Percentiles rank a stretch among this genome's conserved stretches.
Evolutionary conservation across 2,329 filamentous ascomycete species (phyloP).

Genomic region (Ascochyta lentis): DNA sequence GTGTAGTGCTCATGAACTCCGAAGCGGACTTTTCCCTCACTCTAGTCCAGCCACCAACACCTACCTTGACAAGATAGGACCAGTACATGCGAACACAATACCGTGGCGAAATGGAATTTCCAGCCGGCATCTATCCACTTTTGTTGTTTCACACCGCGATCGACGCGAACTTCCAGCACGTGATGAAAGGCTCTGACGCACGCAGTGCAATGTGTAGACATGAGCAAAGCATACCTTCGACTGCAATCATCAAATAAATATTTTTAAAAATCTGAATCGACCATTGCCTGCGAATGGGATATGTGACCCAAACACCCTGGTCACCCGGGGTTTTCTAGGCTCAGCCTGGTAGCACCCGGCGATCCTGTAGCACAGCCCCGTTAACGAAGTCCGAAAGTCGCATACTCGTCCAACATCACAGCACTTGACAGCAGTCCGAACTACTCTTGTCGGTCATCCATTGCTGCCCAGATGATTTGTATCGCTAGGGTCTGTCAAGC

Average conservation of each 20-base stretch:
- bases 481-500: conserved; percentile 14
- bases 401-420: background rate
- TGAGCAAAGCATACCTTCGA: background rate
- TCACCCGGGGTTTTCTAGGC: background rate
- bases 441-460: background rate
- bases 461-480: background rate
- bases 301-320: background rate
- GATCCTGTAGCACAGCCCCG: conserved; percentile 8
- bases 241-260: too few species aligned
- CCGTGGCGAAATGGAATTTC: rapidly evolving
- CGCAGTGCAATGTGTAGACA: background rate
- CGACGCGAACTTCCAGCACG: too few species aligned
- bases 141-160: too few species aligned
- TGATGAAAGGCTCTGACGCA: too few species aligned
- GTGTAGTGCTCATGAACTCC: background rate
- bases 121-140: too few species aligned
- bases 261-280: too few species aligned
- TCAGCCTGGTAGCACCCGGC: conserved; percentile 3
- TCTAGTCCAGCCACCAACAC: background rate
- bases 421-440: background rate
- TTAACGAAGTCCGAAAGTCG: conserved; percentile 6
- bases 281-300: too few species aligned
- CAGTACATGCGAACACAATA: background rate
- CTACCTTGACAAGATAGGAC: background rate
- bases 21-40: background rate